phyloP scores from a whole-genome alignment of 495 filamentous ascomycete genomes.

The Aspergillus coremiiformis region DNA sequence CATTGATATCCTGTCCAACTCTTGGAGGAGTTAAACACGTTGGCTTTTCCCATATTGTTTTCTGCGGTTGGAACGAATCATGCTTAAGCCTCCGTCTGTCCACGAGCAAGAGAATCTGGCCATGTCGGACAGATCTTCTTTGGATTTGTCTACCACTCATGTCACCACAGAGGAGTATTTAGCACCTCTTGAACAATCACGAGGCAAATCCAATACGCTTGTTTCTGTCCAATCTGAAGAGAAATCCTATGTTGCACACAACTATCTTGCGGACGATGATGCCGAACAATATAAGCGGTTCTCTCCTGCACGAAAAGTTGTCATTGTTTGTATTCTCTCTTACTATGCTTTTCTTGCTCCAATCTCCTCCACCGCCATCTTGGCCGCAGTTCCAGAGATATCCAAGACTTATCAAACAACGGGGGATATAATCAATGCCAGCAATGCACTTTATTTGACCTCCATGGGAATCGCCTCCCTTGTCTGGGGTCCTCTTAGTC shows the following conservation, averaged over 20 bases:
- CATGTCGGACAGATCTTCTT: constrained; percentile 5
- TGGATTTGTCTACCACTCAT: constrained; percentile 3
- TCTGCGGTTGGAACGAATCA: neutral
- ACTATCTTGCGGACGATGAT: constrained; percentile 28
- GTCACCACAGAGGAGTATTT: constrained; percentile 4
- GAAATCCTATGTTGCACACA: constrained; percentile 26
- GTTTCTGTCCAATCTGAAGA: constrained; percentile 7
- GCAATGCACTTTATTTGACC: constrained; percentile 61
- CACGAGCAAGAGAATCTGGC: neutral
- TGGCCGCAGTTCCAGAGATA: constrained; percentile 64
- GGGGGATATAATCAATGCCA: constrained; percentile 58
- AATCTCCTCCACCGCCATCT: constrained; percentile 59
- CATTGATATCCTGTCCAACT: neutral
- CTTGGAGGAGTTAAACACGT: neutral
- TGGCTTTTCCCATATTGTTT: neutral
- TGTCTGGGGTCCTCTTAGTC: constrained; percentile 61
- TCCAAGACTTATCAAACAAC: constrained; percentile 53
- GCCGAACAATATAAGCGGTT: constrained; percentile 48
- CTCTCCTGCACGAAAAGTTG: constrained; percentile 45
- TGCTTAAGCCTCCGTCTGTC: constrained; percentile 1
- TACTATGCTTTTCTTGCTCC: constrained; percentile 63
- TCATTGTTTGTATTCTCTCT: constrained; percentile 56
- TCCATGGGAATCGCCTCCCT: constrained; percentile 63
- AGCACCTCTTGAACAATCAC: constrained; percentile 1
- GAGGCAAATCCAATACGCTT: constrained; percentile 5